Base-by-base conservation (phyloP, 495 filamentous ascomycete species). In the Podospora conica region DNA sequence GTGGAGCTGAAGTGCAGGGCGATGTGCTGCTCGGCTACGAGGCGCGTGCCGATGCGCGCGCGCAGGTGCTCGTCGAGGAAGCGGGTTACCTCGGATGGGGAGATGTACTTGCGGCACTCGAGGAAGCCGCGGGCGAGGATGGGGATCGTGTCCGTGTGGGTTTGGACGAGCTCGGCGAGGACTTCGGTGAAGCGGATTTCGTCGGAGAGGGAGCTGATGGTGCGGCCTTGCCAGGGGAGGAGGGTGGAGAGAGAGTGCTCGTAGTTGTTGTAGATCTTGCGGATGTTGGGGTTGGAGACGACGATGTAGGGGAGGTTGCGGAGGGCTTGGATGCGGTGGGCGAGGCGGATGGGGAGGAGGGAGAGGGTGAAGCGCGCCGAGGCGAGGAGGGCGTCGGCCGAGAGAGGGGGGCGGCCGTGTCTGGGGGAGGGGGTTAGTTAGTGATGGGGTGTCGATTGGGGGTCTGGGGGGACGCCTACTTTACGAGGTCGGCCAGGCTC, bases 11-110 rank as follows among this genome's bases (percentile, higher is more conserved):
- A 90, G 77, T 97, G 95, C 18, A 98, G 82, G 20, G 94, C 94
- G 63, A 98, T 90, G 75, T 98, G 95, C 75, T 98, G 95, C 77
- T 98, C 95, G 8, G 95, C 95, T 64, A 98, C 92, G 68, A 98
- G 78, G 15, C 95, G 84, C 2, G 95, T 98, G 55, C 95, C 95
- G 67, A 98, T 98, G 64, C 95, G 85, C 3, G 95, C 93, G 20
- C 95, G 88, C 24, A 98, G 82, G 80, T 98, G 95, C 66, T 94
- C 91, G 75, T 98, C 95, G 31, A 98, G 83, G 75, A 98, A 98
- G 18, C 84, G 83, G 1, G 92, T 97, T 3, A 97, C 93, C 28
- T 96, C 91, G 18, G 70, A 74, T 0, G 90, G 83, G 25, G 82
- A 86, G 67, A 97, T 92, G 77, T 97, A 98, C 68, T 89, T 90